Evolutionary conservation across 148 eudicot species (phyloP).

Genomic region (Spergularia bocconei): DNA sequence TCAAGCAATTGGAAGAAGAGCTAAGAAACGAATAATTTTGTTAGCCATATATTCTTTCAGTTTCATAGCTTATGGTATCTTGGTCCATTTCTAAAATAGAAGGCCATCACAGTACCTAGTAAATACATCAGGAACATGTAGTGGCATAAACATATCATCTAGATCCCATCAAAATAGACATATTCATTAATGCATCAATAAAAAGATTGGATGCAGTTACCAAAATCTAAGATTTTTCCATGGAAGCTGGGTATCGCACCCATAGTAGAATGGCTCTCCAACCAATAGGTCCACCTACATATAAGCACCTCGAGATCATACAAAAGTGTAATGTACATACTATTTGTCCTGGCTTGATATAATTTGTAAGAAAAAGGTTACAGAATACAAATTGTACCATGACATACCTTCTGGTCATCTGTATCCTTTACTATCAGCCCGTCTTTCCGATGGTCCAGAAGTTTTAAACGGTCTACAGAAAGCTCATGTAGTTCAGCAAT

Average conservation of each 20-base stretch:
- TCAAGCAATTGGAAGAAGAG: background rate
- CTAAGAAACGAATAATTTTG: no score
- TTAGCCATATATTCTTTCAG: background rate
- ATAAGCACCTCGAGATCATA: slow-evolving; percentile 17
- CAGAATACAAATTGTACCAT: background rate
- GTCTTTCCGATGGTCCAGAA: slow-evolving; percentile 39
- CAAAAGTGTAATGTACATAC: background rate
- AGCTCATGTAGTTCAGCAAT: slow-evolving; percentile 62
- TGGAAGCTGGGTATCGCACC: slow-evolving; percentile 68
- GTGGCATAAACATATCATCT: background rate
- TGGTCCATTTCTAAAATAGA: background rate
- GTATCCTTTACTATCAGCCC: slow-evolving; percentile 39
- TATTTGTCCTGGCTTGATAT: background rate
- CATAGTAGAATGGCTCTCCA: slow-evolving; percentile 88
- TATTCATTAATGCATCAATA: background rate
- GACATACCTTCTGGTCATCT: slow-evolving; percentile 48
- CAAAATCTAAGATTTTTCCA: slow-evolving; percentile 92
- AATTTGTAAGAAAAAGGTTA: background rate
- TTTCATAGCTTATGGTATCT: background rate
- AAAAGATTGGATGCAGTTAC: slow-evolving; percentile 33
- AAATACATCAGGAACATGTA: background rate
- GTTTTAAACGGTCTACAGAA: slow-evolving; percentile 45
- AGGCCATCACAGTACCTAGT: background rate
- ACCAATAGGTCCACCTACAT: slow-evolving; percentile 68
- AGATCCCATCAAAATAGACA: slow-evolving; percentile 5